These are phyloP conservation scores for Tausonia pullulans DNA, from an alignment of 1,284 basidiomycete genomes.

Conservation along the genomic window DNA sequence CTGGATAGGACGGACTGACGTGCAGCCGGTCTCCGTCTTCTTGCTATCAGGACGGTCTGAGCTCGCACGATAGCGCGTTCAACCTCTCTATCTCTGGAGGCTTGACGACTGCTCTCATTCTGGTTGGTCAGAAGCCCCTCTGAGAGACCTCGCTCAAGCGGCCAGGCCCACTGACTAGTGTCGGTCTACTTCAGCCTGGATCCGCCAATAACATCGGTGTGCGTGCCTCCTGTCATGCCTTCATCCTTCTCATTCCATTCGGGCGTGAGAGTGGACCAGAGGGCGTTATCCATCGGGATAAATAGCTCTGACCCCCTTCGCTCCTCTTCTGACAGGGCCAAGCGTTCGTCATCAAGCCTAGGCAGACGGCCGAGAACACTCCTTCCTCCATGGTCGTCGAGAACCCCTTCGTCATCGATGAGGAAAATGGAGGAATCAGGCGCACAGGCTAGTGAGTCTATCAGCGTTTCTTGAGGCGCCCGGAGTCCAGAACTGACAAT, in stretches of 20 bases:
- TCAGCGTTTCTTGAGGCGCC: no score
- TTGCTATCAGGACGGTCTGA: constrained; percentile 35
- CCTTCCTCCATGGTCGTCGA: constrained; percentile 26
- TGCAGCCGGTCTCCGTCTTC: constrained; percentile 17
- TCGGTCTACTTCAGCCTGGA: background rate
- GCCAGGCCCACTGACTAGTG: no score
- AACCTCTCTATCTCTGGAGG: constrained; percentile 39
- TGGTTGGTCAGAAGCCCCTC: constrained; percentile 17
- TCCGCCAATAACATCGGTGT: constrained; percentile 6
- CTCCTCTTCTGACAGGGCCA: background rate
- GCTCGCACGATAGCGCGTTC: constrained; percentile 41
- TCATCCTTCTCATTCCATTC: no score
- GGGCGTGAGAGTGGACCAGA: no score
- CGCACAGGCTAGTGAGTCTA: constrained; percentile 18
- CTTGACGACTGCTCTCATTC: constrained; percentile 40
- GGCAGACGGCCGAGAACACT: constrained; percentile 3
- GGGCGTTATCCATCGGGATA: no score
- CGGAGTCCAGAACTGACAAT: no score
- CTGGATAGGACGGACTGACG: no score
- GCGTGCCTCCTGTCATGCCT: no score
- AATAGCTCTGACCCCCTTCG: no score
- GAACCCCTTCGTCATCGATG: constrained; percentile 31
- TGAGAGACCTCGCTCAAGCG: no score
- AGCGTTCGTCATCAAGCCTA: constrained; percentile 15
- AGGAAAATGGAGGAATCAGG: constrained; percentile 19